phyloP scores from a whole-genome alignment of 2,329 filamentous ascomycete genomes.

The Neobulgaria alba region DNA sequence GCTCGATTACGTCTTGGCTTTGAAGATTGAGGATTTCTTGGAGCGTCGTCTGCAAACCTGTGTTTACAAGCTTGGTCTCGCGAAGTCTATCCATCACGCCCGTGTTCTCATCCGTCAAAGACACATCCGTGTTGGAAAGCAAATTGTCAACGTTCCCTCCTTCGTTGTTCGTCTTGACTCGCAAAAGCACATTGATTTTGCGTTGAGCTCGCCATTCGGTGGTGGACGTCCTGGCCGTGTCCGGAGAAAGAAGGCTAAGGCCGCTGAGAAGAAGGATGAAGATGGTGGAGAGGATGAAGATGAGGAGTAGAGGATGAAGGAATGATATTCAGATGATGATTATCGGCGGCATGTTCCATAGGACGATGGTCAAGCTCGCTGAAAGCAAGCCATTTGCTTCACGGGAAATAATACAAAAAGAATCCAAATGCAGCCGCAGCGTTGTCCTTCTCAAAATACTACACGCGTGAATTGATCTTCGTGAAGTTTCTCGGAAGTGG shows the following conservation, averaged over 20 bases:
- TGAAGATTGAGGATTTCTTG: slow-evolving; percentile 99
- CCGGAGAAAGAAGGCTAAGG: slow-evolving; percentile 99
- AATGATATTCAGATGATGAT: slow-evolving; percentile 26
- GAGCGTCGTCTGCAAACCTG: slow-evolving; percentile 99
- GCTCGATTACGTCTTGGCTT: slow-evolving; percentile 99
- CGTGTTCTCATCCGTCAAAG: slow-evolving; percentile 99
- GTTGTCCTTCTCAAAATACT: too few species aligned
- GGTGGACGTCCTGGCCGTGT: slow-evolving; percentile 96
- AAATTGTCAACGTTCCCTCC: slow-evolving; percentile 99
- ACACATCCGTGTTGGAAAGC: slow-evolving; percentile 99
- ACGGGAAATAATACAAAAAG: too few species aligned
- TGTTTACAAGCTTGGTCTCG: slow-evolving; percentile 99
- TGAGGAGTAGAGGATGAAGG: slow-evolving; percentile 32
- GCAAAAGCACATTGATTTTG: slow-evolving; percentile 99
- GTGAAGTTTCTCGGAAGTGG: too few species aligned
- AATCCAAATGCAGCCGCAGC: too few species aligned
- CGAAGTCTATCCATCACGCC: slow-evolving; percentile 99
- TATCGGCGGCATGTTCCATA: slow-evolving; percentile 20
- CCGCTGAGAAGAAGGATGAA: slow-evolving; percentile 76
- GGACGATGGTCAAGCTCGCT: slow-evolving; percentile 12
- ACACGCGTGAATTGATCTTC: too few species aligned
- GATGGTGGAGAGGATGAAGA: slow-evolving; percentile 76
- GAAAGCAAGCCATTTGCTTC: too few species aligned
- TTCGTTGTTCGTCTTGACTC: slow-evolving; percentile 99
- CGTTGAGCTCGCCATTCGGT: slow-evolving; percentile 94